Evolutionary conservation across 2,329 filamentous ascomycete species (phyloP), one percentile per base, ranked within the genome.

Genomic region (Helicocarpus griseus): DNA sequence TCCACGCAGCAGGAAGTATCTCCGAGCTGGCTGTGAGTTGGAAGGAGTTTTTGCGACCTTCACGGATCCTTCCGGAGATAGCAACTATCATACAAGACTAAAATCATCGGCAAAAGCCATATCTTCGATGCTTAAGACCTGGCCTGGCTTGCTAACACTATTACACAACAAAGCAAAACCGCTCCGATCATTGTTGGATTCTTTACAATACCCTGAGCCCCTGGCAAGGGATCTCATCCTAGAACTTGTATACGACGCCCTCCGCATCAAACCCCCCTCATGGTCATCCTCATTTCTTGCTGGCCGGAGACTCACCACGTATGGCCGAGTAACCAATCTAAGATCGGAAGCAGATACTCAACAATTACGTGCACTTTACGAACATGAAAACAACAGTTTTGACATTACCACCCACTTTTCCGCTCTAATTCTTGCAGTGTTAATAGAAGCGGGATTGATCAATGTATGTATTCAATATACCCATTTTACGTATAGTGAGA

Each of bases 261-360:
- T 98, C 48, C 83, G 91, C 33, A 96, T 98, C 63, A 97, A 97
- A 60, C 85, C 90, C 53, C 83, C 93, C 40, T 84, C 89, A 7
- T 98, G 93, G 93, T 94, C 93, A 6, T 90, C 89, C 0, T 94
- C 91, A 0, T 98, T 95, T 65, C 78, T 98, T 44, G 93, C 94
- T 33, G 94, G 93, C 6, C 81, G 93, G 57, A 79, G 94, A 54
- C 75, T 98, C 44, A 98, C 94, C 0, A 98, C 93, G 0, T 98
- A 98, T 66, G 91, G 90, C n/a, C 81, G 94, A 60, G 90, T 97
- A 35, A 83, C 89, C 6, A 93, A 89, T 54, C 73, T 97, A 48
- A 89, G 87, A 58, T 77, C 83, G 1, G 76, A 82, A 26, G 68
- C 75, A 41, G 73, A 78, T 21, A 65, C 73, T 6, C 75, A 75